These are phyloP conservation scores for Saraca asoca DNA, from an alignment of 331 rosid genomes.

Conservation along the genomic window DNA sequence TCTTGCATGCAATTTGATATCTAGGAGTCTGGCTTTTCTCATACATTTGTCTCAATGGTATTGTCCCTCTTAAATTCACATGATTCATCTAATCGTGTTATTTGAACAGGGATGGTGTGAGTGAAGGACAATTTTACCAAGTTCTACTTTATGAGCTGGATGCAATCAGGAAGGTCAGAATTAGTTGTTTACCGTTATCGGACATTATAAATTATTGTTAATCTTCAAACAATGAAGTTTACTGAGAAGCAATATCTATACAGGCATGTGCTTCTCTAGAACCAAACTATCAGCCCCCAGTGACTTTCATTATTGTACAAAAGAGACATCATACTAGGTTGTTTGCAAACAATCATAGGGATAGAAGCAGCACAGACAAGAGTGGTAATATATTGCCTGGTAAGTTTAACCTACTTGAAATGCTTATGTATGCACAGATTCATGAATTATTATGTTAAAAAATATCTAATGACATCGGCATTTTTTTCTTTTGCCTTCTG, in stretches of 20 bases:
- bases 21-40: no score
- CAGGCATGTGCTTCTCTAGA: conserved; percentile 98
- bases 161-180: conserved; percentile 88
- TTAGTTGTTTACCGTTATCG: conserved; percentile 18
- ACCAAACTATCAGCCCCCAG: conserved; percentile 98
- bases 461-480: conserved; percentile 4
- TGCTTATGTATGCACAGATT: not conserved
- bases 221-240: not conserved
- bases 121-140: conserved; percentile 98
- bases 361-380: conserved; percentile 78
- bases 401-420: conserved; percentile 33
- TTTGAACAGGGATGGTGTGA: conserved; percentile 88
- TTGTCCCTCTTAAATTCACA: no score
- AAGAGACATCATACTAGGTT: conserved; percentile 93
- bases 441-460: not conserved
- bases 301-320: conserved; percentile 94
- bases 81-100: not conserved
- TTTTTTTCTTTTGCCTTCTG: conserved; percentile 27
- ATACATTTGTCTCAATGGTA: no score
- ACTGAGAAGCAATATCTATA: conserved; percentile 28
- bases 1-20: no score
- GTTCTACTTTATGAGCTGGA: conserved; percentile 91
- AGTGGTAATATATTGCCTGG: conserved; percentile 97
- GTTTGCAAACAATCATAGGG: conserved; percentile 84
- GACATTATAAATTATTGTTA: not conserved